phyloP scores from a whole-genome alignment of 1,284 basidiomycete species.

The Papiliotrema flavescens region DNA sequence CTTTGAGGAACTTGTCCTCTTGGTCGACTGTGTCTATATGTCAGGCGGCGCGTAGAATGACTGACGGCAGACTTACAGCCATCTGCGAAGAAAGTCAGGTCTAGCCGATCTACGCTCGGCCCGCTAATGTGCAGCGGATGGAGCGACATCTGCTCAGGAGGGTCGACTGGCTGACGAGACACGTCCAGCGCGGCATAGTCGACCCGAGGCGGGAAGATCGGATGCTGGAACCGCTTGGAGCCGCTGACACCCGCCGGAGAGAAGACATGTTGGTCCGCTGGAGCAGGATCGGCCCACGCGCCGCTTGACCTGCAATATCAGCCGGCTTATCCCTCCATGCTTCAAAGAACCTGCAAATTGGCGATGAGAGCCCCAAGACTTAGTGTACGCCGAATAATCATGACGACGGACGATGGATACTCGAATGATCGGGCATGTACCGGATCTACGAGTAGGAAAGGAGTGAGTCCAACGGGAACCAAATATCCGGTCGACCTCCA shows the following conservation, averaged over 20 bases:
- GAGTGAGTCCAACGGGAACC: too few species aligned
- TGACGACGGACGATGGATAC: too few species aligned
- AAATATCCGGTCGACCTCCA: too few species aligned
- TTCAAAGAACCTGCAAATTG: too few species aligned
- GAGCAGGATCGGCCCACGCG: background rate
- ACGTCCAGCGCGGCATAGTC: background rate
- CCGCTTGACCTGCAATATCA: too few species aligned
- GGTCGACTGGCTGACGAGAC: background rate
- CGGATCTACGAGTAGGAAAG: too few species aligned
- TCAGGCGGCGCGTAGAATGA: background rate
- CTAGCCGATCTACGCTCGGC: constrained; percentile 61
- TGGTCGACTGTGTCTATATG: constrained; percentile 60
- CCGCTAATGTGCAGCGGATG: constrained; percentile 62
- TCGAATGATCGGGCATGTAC: too few species aligned
- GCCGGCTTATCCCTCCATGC: too few species aligned
- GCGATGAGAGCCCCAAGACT: too few species aligned
- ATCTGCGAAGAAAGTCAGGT: constrained; percentile 76
- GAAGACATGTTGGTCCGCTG: background rate
- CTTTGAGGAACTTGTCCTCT: constrained; percentile 62
- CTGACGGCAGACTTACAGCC: constrained; percentile 60
- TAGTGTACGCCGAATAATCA: too few species aligned
- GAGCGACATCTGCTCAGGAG: constrained; percentile 52
- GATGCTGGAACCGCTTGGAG: background rate
- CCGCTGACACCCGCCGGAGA: background rate
- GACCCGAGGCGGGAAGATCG: background rate